Evolutionary conservation across 2,329 filamentous ascomycete species (phyloP), one percentile per base, ranked within the genome.

Genomic region (Graphilbum ipis-grandicollis): DNA sequence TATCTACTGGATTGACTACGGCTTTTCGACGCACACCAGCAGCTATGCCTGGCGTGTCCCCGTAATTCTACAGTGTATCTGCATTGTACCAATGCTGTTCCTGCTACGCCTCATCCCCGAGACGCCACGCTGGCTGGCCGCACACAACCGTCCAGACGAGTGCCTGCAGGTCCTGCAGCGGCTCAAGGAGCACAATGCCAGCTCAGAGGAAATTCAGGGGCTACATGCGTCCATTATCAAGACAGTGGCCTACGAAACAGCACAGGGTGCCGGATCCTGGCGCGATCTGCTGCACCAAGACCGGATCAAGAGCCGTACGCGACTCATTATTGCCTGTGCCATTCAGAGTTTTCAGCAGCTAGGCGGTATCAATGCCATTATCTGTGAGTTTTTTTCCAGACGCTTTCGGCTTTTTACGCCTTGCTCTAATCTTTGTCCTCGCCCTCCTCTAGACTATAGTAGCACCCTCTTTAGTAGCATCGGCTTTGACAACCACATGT

Each of bases 281-380:
- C 49, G 54, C 3, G 60, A 70, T 35, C 52, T 71, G 1, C 46
- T 70, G 1, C 55, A 59, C 5, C 61, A 63, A 18, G 59, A 58
- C 30, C 60, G 59, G n/a, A 53, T 36, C 31, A 39, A 39, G 34
- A 37, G 34, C 34, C 37, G 37, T 31, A 32, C 17, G 22, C 33
- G 39, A 5, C 39, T 40, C 2, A 21, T 40, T 9, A 40, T 40
- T 22, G 39, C 39, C 19, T 40, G 35, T n/a, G 61, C 61, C 12
- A 68, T 64, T 2, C 58, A 58, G 31, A 68, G 62, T 0, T 52
- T 71, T 9, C 57, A 66, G 7, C 56, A 67, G 12, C 36, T 71
- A 2, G 35, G 35, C 21, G 39, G 39, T 17, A 40, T 37, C 19
- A 40, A 40, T 12, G 35, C 35, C 12, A 29, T 40, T 12, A 40